phyloP scores from a whole-genome alignment of 108 stramenopile species.

The Skeletonema tropicum region DNA sequence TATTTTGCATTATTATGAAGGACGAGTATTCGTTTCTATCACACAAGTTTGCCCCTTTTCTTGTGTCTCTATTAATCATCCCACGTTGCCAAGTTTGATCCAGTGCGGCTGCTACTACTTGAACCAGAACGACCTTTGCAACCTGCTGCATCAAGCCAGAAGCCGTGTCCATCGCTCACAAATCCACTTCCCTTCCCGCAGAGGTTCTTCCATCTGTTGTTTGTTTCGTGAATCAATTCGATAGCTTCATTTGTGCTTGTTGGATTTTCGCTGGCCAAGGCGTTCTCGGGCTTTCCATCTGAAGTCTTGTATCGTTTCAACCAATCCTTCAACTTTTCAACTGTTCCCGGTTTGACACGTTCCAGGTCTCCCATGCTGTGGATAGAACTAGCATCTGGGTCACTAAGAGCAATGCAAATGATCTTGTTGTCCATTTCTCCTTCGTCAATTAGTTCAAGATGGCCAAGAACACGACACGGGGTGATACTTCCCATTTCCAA shows the following conservation, averaged over 20 bases:
- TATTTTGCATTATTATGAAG: slow-evolving; percentile 3
- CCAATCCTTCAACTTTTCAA: slow-evolving; percentile 90
- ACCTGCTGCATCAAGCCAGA: slow-evolving; percentile 78
- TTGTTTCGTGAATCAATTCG: slow-evolving; percentile 78
- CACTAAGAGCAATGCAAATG: slow-evolving; percentile 84
- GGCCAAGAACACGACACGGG: slow-evolving; percentile 93
- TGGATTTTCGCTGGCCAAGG: slow-evolving; percentile 84
- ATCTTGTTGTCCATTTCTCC: slow-evolving; percentile 99
- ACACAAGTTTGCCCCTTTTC: not conserved
- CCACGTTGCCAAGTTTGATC: not conserved
- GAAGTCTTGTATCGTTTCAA: slow-evolving; percentile 97
- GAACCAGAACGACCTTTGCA: slow-evolving; percentile 52
- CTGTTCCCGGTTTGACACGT: slow-evolving; percentile 77
- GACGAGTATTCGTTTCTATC: not conserved
- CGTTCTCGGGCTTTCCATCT: slow-evolving; percentile 94
- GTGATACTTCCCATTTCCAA: slow-evolving; percentile 91
- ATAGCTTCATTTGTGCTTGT: slow-evolving; percentile 70
- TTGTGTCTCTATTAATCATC: not conserved
- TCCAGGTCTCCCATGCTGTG: slow-evolving; percentile 86
- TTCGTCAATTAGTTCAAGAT: slow-evolving; percentile 96
- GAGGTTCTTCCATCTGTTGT: slow-evolving; percentile 75
- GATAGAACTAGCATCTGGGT: slow-evolving; percentile 71
- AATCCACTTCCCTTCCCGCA: slow-evolving; percentile 76
- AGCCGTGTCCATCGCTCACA: slow-evolving; percentile 58
- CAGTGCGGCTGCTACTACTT: not conserved